These are phyloP conservation scores for Talaromyces sp. DNA, from an alignment of 2,329 filamentous ascomycete species.

Conservation along the genomic window DNA sequence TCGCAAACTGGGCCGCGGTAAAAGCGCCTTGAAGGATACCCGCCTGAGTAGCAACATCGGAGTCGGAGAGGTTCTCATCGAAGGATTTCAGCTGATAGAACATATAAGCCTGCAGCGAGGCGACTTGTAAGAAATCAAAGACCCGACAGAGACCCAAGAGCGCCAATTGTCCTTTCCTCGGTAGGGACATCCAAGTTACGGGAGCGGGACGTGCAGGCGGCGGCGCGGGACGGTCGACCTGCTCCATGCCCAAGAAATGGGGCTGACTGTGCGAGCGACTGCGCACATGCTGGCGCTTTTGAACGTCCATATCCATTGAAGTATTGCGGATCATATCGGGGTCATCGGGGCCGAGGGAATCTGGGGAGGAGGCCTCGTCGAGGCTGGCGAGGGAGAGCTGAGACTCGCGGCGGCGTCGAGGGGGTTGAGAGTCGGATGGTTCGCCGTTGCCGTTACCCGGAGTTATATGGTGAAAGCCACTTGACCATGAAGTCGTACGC, in stretches of 20 bases:
- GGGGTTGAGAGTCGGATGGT: slow-evolving; percentile 24
- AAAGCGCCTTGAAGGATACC: slow-evolving; percentile 77
- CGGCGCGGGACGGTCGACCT: slow-evolving; percentile 20
- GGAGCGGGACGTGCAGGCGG: slow-evolving; percentile 25
- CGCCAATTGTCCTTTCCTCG: slow-evolving; percentile 41
- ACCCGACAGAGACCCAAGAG: slow-evolving; percentile 43
- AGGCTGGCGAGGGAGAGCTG: slow-evolving; percentile 36
- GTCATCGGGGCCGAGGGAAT: slow-evolving; percentile 25
- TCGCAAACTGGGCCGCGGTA: slow-evolving; percentile 77
- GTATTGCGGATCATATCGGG: slow-evolving; percentile 35
- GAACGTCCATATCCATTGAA: slow-evolving; percentile 33
- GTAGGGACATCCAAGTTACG: slow-evolving; percentile 46
- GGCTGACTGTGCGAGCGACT: slow-evolving; percentile 34
- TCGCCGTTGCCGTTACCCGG: slow-evolving; percentile 21
- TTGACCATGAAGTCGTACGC: slow-evolving; percentile 40
- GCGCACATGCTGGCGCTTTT: slow-evolving; percentile 29
- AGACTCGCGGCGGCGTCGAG: slow-evolving; percentile 38
- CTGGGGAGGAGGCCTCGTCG: slow-evolving; percentile 31
- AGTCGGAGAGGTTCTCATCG: slow-evolving; percentile 56
- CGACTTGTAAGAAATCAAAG: slow-evolving; percentile 45
- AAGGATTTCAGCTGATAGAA: slow-evolving; percentile 85
- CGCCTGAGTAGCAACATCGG: slow-evolving; percentile 71
- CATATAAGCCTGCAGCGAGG: slow-evolving; percentile 65
- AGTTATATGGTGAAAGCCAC: slow-evolving; percentile 32
- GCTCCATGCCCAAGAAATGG: slow-evolving; percentile 23